These are phyloP conservation scores for Isoetes taiwanensis DNA, from an alignment of 75 land plant genomes.

Conservation along the genomic window DNA sequence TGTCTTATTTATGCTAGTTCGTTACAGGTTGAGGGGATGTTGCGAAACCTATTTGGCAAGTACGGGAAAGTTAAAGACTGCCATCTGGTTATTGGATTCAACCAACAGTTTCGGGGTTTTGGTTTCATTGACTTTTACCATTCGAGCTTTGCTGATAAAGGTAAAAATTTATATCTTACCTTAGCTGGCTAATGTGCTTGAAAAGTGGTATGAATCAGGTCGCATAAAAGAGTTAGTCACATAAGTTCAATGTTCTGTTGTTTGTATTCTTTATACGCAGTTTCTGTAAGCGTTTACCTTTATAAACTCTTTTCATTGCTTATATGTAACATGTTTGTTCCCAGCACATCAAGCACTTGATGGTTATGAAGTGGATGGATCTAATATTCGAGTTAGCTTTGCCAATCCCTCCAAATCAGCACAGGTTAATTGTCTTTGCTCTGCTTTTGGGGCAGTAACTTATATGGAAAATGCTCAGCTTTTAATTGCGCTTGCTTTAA, in stretches of 20 bases:
- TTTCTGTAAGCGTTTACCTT: background rate
- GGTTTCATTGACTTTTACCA: constrained; percentile 21
- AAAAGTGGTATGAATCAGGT: no score
- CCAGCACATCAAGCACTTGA: constrained; percentile 24
- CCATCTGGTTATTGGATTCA: constrained; percentile 15
- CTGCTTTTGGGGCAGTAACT: background rate
- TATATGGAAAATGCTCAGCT: background rate
- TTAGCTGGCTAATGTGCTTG: no score
- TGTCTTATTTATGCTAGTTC: background rate
- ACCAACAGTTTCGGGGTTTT: constrained; percentile 16
- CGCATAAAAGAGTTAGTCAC: no score
- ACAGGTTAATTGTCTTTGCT: constrained; percentile 10
- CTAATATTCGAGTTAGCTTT: constrained; percentile 22
- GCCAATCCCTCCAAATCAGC: constrained; percentile 27
- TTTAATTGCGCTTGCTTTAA: background rate
- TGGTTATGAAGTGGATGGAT: constrained; percentile 14
- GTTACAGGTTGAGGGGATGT: constrained; percentile 14
- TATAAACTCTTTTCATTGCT: background rate
- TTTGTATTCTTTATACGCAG: no score
- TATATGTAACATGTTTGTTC: background rate
- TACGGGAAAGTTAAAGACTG: constrained; percentile 19
- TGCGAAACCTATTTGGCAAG: constrained; percentile 16
- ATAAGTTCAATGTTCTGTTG: no score
- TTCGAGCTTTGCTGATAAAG: constrained; percentile 18
- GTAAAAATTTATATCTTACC: no score